Evolutionary conservation across 192 early-diverging fungal species (phyloP), one percentile per base, ranked within the genome.

Genomic region (Tieghemiomyces parasiticus): DNA sequence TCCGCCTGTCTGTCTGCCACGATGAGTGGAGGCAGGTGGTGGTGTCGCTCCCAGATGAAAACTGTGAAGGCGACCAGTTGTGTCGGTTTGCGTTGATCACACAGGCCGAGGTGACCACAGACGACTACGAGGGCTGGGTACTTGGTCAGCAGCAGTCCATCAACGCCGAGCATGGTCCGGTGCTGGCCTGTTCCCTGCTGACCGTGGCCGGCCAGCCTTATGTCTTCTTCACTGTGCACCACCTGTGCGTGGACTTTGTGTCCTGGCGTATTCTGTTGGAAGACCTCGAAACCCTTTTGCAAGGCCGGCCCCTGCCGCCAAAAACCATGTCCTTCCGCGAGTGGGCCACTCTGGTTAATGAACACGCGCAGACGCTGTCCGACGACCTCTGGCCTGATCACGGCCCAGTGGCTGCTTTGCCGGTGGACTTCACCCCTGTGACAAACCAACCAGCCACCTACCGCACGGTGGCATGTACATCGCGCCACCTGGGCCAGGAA

Each of bases 241-340:
- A 69, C 44, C 29, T 69, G 6, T 60, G 63, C 28, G 33, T 69
- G 2, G 68, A 69, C 58, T 38, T 64, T 3, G 68, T 69, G 14
- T 69, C 68, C 2, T 69, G 68, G 68, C 63, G 68, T 14, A 65
- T 69, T 59, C 2, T 69, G 54, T 19, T 69, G 10, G 68, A 69
- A 55, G 64, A 69, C 49, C 32, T 69, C 14, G 30, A 59, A 26
- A 51, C 51, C n/a, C 31, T 69, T 8, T 24, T 58, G 28, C 47
- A 25, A 2, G 49, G 46, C n/a, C 19, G 60, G 33, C 20, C 55
- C 20, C 29, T 68, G 46, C 63, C 62, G 2, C 6, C 62, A 38
- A 68, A 61, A 45, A 60, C 67, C 10, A 52, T 53, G 28, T 61
- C 67, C 0, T 68, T 61, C 49, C 63, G 44, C 24, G 16, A 9